Conservation (phyloP, 2,329 filamentous ascomycete genomes). For the Exophiala calicioides region DNA sequence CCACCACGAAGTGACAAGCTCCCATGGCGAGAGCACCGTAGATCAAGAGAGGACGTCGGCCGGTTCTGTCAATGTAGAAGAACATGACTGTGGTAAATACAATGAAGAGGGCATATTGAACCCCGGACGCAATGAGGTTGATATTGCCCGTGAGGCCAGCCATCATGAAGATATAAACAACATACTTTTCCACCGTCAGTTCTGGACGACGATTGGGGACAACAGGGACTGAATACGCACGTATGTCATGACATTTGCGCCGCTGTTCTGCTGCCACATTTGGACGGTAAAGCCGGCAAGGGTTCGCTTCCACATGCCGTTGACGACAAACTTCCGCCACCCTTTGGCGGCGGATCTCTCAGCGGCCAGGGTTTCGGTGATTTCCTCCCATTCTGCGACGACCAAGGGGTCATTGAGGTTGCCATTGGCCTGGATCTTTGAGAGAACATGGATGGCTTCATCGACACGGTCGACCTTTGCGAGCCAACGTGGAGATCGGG, state of each 20-base stretch:
- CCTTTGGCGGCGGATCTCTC: conserved; percentile 42
- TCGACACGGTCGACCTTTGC: conserved; percentile 50
- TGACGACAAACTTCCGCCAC: conserved; percentile 50
- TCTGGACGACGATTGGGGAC: too few relatives aligned
- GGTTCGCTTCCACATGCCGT: conserved; percentile 62
- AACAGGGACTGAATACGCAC: conserved; percentile 1
- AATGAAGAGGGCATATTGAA: conserved; percentile 39
- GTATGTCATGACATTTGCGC: conserved; percentile 43
- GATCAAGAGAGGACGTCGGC: conserved; percentile 50
- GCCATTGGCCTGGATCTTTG: conserved; percentile 49
- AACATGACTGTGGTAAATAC: conserved; percentile 33
- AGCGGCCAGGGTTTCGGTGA: conserved; percentile 43
- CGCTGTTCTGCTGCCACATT: conserved; percentile 56
- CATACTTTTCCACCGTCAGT: not conserved
- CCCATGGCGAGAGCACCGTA: conserved; percentile 49
- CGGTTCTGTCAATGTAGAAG: conserved; percentile 47
- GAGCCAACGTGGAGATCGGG: conserved; percentile 51
- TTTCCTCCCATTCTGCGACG: conserved; percentile 52
- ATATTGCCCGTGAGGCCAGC: conserved; percentile 39
- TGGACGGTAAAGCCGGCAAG: conserved; percentile 59
- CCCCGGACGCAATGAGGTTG: conserved; percentile 36
- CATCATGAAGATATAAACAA: conserved; percentile 38
- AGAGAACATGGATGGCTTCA: conserved; percentile 47
- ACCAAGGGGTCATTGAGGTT: conserved; percentile 50
- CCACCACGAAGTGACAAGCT: conserved; percentile 50